Evolutionary conservation across 176 grass and related monocot species (phyloP).

Genomic region (Carex scoparia): DNA sequence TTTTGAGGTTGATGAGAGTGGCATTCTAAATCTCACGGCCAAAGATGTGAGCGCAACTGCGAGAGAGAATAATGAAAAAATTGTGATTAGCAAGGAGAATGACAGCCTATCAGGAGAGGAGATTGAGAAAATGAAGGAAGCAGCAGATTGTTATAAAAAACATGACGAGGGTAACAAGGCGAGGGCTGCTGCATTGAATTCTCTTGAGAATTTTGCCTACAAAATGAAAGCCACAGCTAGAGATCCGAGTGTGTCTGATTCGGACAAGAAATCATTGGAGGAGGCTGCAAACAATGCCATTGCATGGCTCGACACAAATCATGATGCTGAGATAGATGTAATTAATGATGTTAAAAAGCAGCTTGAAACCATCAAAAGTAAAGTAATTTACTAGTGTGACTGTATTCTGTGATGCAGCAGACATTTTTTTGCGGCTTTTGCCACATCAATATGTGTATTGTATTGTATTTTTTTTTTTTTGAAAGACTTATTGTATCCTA

Average conservation of each 20-base stretch:
- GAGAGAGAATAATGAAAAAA: neutral
- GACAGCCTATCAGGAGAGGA: neutral
- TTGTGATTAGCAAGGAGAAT: neutral
- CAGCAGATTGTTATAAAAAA: neutral
- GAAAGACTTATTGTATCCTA: too few relatives aligned
- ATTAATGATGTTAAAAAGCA: neutral
- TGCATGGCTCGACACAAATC: neutral
- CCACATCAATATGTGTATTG: too few relatives aligned
- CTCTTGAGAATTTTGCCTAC: neutral
- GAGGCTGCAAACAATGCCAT: neutral
- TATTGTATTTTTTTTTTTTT: too few relatives aligned
- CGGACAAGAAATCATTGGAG: neutral
- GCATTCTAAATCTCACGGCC: neutral
- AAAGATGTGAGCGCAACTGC: neutral
- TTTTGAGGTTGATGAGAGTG: neutral
- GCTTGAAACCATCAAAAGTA: neutral
- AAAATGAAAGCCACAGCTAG: neutral
- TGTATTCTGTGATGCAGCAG: too few relatives aligned
- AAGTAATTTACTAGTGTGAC: too few relatives aligned
- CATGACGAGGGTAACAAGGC: neutral
- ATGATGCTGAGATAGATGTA: neutral
- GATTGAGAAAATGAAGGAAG: neutral
- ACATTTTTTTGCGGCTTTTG: too few relatives aligned
- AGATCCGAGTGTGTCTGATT: neutral
- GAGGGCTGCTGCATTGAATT: neutral